Conservation (phyloP, 2,329 filamentous ascomycete genomes). For the Colletotrichum noveboracense region DNA sequence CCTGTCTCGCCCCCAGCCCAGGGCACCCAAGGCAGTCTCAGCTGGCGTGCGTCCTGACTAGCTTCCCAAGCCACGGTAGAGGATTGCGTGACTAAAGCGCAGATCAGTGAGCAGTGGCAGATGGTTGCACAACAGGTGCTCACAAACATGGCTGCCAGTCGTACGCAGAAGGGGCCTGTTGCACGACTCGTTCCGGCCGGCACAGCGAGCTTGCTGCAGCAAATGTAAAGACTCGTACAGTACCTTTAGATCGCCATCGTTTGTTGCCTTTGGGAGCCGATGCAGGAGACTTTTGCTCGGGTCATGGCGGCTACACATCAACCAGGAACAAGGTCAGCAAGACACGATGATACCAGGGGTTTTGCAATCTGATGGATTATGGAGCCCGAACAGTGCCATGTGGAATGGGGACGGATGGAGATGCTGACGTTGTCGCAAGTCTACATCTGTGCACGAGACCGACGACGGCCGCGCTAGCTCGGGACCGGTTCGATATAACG, state of each 20-base stretch:
- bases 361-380: neutral
- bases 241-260: neutral
- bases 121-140: neutral
- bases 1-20: neutral
- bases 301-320: neutral
- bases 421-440: conserved; percentile 1
- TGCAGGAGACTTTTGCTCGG: neutral
- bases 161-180: neutral
- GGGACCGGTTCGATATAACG: neutral
- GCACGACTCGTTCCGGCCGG: conserved; percentile 5
- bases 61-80: neutral
- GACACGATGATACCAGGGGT: neutral
- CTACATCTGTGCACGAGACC: neutral
- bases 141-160: neutral
- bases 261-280: neutral
- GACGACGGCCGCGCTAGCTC: neutral
- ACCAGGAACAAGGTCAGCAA: neutral
- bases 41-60: neutral
- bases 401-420: neutral
- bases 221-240: conserved; percentile 12
- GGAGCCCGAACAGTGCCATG: neutral
- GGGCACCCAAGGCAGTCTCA: neutral
- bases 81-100: neutral
- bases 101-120: conserved; percentile 8
- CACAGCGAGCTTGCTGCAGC: neutral